Base-by-base conservation (phyloP, 1,284 basidiomycete species). In the Austropuccinia psidii region DNA sequence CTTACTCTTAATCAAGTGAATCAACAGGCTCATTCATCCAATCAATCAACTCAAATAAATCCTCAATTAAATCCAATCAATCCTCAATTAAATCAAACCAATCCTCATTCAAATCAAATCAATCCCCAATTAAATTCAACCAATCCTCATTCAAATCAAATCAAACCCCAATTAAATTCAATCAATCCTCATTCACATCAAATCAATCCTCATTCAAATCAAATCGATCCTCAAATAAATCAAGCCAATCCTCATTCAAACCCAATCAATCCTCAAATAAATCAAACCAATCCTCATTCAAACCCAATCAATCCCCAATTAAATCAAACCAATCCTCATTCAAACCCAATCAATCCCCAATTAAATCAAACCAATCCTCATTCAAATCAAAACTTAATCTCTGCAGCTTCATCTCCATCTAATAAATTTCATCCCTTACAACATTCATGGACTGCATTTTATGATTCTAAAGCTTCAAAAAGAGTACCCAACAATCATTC, bases 381-480 rank as follows among this genome's bases (percentile, higher is more conserved):
- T 4, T 15, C 52, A 21, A 54, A n/a, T 24, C n/a, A 19, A 60
- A 37, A n/a, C 11, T 45, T 33, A 39, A 19, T 33, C 57, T 35
- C 31, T 19, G n/a, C 35, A 15, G 27, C 57, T 24, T 15, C 19
- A 17, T 24, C 57, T 2, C 17, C 50, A 2, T 2, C 21, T 29
- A 33, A 57, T 43, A 15, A 29, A 1, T 11, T 58, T 21, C 90
- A 92, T 79, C 91, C 91, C 2, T 83, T 95, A 35, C 88, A 90
- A 78, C 89, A 89, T 80, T 80, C 86, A 72, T 95, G 90, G 91
- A 93, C 90, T 4, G 84, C 95, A 72, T 94, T 87, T 81, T 91
- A 91, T 80, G 93, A 96, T 80, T 86, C 88, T 17, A 93, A 93
- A 83, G 81, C 86, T 49, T 54, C 54, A 19, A 45, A 54, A 29